Evolutionary conservation across 805 yeast genomes (phyloP).

Genomic region (Cyberlindnera saturnus): DNA sequence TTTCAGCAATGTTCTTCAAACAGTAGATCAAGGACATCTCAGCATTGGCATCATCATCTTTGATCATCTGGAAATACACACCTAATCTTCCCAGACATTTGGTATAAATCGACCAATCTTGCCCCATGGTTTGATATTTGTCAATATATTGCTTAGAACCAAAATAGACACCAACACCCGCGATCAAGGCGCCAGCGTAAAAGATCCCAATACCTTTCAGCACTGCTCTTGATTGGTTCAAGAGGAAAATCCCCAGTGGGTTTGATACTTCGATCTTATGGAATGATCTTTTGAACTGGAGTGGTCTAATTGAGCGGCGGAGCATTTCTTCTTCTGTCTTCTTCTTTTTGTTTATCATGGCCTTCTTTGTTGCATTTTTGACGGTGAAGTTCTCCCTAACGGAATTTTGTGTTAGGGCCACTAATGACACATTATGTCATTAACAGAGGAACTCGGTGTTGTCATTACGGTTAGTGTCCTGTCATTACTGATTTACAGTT

Average conservation of each 20-base stretch:
- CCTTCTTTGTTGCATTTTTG: too few relatives aligned
- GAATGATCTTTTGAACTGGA: neutral
- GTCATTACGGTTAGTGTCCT: too few relatives aligned
- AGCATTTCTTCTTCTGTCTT: too few relatives aligned
- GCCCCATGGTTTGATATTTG: constrained; percentile 7
- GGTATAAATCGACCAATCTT: constrained; percentile 8
- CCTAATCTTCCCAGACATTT: constrained; percentile 25
- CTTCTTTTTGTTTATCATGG: too few relatives aligned
- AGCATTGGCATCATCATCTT: constrained; percentile 27
- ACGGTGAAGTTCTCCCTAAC: too few relatives aligned
- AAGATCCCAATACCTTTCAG: constrained; percentile 7
- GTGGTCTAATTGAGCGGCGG: too few relatives aligned
- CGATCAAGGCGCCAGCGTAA: constrained; percentile 4
- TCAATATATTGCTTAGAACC: constrained; percentile 6
- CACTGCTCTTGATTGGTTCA: constrained; percentile 7
- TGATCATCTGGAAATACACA: constrained; percentile 32
- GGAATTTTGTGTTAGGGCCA: too few relatives aligned
- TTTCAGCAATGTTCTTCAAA: constrained; percentile 26
- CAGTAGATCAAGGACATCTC: constrained; percentile 28
- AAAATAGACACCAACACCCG: constrained; percentile 6
- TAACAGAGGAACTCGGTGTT: too few relatives aligned
- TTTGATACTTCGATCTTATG: constrained; percentile 4
- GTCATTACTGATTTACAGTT: too few relatives aligned
- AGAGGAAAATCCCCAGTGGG: constrained; percentile 5
- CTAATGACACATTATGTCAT: too few relatives aligned